phyloP scores from a whole-genome alignment of 2,329 filamentous ascomycete species.

The Botrytis galanthina region DNA sequence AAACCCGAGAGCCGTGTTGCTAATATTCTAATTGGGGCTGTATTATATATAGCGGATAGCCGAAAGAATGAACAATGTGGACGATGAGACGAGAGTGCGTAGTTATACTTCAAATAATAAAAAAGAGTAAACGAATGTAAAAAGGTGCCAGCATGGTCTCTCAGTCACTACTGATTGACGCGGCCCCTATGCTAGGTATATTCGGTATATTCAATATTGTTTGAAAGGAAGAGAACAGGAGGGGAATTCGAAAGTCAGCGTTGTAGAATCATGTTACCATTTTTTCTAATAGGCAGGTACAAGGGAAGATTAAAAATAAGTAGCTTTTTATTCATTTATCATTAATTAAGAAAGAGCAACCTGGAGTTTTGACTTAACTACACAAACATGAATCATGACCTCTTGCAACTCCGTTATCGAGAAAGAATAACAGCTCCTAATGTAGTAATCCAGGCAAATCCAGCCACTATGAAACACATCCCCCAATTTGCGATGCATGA shows the following conservation, averaged over 20 bases:
- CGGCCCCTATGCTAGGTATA: conserved; percentile 12
- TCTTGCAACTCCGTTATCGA: not conserved
- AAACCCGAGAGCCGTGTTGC: not conserved
- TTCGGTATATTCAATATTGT: conserved; percentile 2
- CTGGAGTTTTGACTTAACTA: conserved; percentile 10
- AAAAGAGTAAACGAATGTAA: conserved; percentile 14
- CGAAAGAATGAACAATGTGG: not conserved
- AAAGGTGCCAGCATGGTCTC: conserved; percentile 14
- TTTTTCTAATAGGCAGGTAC: not conserved
- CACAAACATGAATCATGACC: conserved; percentile 15
- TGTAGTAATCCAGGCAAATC: conserved; percentile 3
- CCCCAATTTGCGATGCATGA: conserved; percentile 21
- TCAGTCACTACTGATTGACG: conserved; percentile 19
- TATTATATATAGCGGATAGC: not conserved
- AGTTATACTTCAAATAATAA: not conserved
- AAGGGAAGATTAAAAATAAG: not conserved
- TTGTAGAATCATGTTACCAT: not conserved
- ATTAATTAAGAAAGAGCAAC: conserved; percentile 19
- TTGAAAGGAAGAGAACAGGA: not conserved
- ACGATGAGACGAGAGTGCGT: not conserved
- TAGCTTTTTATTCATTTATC: conserved; percentile 19
- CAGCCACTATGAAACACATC: conserved; percentile 13
- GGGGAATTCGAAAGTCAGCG: not conserved
- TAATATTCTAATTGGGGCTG: not conserved
- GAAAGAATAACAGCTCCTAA: conserved; percentile 13